A percentile compares a stretch with the other conserved stretches of the same genome.
phyloP scores from a whole-genome alignment of 345 rosid species.

The Kernera saxatilis region DNA sequence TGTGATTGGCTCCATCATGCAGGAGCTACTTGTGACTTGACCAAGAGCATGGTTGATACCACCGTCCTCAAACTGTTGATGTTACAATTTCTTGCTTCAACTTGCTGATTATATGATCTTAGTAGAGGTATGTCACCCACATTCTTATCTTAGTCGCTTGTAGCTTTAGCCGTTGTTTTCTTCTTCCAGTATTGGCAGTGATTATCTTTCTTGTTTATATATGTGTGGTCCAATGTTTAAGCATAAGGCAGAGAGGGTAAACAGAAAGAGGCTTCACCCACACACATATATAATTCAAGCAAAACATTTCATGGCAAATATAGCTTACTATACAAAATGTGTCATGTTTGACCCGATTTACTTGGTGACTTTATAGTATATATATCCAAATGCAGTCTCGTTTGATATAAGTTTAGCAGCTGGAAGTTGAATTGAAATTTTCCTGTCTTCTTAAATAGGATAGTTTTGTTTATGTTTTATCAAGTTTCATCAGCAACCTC shows the following conservation, averaged over 20 bases:
- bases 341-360: not conserved
- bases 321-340: not conserved
- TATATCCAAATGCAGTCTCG: constrained; percentile 14
- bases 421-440: not conserved
- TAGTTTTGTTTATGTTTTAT: not conserved
- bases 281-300: not conserved
- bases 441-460: not conserved
- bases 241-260: not conserved
- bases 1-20: constrained; percentile 9
- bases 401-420: constrained; percentile 13
- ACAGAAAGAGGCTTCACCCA: not conserved
- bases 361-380: constrained; percentile 11
- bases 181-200: not conserved
- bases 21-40: constrained; percentile 10
- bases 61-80: not conserved
- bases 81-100: constrained; percentile 9
- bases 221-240: not conserved
- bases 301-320: constrained; percentile 5
- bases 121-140: constrained; percentile 19
- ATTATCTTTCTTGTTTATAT: not conserved
- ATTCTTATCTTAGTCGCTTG: not conserved
- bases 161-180: constrained; percentile 11
- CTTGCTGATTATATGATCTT: constrained; percentile 13
- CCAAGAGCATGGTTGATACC: constrained; percentile 1
- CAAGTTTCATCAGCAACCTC: constrained; percentile 2